A percentile compares a stretch with the other conserved stretches of the same genome.
Evolutionary conservation across 805 yeast genomes (phyloP).

Genomic region (Zygotorulaspora florentina): DNA sequence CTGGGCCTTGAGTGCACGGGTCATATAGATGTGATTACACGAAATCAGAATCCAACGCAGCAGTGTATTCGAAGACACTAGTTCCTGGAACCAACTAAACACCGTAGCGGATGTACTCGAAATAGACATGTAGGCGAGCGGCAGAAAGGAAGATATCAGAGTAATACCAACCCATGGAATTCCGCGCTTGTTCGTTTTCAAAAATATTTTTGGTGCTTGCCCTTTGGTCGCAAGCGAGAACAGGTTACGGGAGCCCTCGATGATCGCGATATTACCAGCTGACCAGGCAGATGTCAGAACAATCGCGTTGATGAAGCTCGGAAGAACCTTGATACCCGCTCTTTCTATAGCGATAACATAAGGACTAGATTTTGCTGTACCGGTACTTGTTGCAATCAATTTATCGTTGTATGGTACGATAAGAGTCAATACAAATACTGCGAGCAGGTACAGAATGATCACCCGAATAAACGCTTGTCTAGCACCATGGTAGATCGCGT

Average conservation of each 20-base stretch:
- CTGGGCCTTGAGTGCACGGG: slow-evolving; percentile 40
- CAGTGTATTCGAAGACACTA: slow-evolving; percentile 33
- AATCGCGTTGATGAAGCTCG: slow-evolving; percentile 71
- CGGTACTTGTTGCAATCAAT: slow-evolving; percentile 47
- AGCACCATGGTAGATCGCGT: slow-evolving; percentile 65
- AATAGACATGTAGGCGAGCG: slow-evolving; percentile 66
- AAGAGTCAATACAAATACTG: slow-evolving; percentile 62
- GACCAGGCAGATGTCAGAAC: slow-evolving; percentile 72
- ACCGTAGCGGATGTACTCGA: slow-evolving; percentile 53
- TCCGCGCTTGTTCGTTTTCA: slow-evolving; percentile 61
- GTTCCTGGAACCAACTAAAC: slow-evolving; percentile 46
- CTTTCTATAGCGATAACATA: slow-evolving; percentile 70
- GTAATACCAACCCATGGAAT: slow-evolving; percentile 60
- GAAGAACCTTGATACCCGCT: slow-evolving; percentile 60
- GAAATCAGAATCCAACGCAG: slow-evolving; percentile 35
- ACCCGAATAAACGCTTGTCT: slow-evolving; percentile 66
- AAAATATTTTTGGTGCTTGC: slow-evolving; percentile 64
- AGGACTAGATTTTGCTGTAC: slow-evolving; percentile 71
- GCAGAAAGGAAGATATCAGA: slow-evolving; percentile 49
- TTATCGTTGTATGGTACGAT: slow-evolving; percentile 54
- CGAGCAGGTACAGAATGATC: slow-evolving; percentile 53
- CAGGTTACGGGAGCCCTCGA: slow-evolving; percentile 68
- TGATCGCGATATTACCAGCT: slow-evolving; percentile 74
- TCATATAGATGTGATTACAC: slow-evolving; percentile 32
- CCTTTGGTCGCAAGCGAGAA: slow-evolving; percentile 69